Evolutionary conservation across 2,329 filamentous ascomycete genomes (phyloP).

Genomic region (Bipolaris victoriae): DNA sequence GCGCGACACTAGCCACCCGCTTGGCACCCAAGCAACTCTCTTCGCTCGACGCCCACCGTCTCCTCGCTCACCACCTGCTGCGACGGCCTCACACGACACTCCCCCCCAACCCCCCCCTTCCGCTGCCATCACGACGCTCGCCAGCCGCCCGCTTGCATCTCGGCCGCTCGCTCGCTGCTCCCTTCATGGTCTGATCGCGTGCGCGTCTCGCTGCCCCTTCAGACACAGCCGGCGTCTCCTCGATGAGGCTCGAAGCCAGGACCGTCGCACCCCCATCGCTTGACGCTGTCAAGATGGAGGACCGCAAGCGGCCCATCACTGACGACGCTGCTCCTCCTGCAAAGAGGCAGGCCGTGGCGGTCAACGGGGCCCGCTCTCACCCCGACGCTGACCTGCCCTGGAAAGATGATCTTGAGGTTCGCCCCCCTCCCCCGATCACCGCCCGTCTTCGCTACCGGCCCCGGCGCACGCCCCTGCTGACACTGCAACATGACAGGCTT

Average conservation of each 20-base stretch:
- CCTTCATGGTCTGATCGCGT: conserved; percentile 32
- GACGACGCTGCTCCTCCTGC: conserved; percentile 86
- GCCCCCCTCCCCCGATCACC: conserved; percentile 57
- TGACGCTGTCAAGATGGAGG: conserved; percentile 95
- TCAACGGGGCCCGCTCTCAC: conserved; percentile 76
- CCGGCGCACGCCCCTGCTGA: conserved; percentile 42
- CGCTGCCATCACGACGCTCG: conserved; percentile 19
- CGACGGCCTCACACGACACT: conserved; percentile 36
- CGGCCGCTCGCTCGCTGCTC: conserved; percentile 17
- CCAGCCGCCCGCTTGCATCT: conserved; percentile 34
- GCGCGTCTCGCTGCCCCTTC: conserved; percentile 25
- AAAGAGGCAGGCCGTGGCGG: conserved; percentile 77
- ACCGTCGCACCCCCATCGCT: conserved; percentile 77
- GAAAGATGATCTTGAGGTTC: conserved; percentile 75
- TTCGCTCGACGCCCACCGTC: conserved; percentile 24
- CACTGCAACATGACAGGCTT: conserved; percentile 64
- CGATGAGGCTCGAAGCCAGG: conserved; percentile 83
- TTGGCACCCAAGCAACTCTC: conserved; percentile 24
- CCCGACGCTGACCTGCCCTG: conserved; percentile 72
- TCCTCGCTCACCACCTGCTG: conserved; percentile 23
- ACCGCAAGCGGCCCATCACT: conserved; percentile 94
- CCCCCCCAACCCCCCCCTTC: conserved; percentile 11
- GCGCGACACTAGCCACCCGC: conserved; percentile 15
- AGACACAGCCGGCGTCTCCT: conserved; percentile 56
- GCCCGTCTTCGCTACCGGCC: conserved; percentile 24